These are phyloP conservation scores for Penicillium concentricum DNA, from an alignment of 2,329 filamentous ascomycete species.

Conservation along the genomic window DNA sequence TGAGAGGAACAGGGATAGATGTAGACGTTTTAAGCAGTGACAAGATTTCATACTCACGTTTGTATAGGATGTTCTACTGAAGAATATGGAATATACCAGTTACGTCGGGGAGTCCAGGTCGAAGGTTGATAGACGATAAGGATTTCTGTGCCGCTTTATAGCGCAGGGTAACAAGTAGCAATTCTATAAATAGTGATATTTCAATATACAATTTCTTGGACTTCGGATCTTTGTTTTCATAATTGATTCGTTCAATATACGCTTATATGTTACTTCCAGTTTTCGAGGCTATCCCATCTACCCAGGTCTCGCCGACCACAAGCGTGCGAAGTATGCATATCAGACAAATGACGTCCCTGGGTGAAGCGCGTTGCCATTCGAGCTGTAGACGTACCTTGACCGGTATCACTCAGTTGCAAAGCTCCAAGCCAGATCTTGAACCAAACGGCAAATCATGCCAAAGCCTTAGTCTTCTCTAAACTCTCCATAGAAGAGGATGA, in stretches of 20 bases:
- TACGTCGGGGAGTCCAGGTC: neutral
- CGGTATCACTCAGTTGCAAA: neutral
- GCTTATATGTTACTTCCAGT: too few species aligned
- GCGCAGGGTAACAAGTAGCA: neutral
- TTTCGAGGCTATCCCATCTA: neutral
- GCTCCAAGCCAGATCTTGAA: neutral
- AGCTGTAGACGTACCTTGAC: neutral
- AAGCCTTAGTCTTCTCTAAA: neutral
- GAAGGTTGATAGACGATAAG: conserved; percentile 11
- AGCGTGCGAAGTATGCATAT: neutral
- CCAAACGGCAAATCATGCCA: neutral
- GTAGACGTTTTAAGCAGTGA: neutral
- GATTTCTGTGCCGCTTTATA: neutral
- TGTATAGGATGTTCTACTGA: neutral
- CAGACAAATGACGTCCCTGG: neutral
- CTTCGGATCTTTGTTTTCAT: neutral
- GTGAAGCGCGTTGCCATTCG: neutral
- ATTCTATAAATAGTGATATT: neutral
- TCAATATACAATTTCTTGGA: neutral
- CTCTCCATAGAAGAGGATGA: neutral
- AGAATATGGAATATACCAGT: neutral
- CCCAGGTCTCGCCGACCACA: neutral
- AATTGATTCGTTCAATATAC: neutral
- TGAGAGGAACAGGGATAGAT: neutral
- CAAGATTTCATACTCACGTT: neutral